A percentile compares a stretch with the other conserved stretches of the same genome.
Conservation (phyloP, 2,329 filamentous ascomycete species). For the Neofusicoccum umdonicola region DNA sequence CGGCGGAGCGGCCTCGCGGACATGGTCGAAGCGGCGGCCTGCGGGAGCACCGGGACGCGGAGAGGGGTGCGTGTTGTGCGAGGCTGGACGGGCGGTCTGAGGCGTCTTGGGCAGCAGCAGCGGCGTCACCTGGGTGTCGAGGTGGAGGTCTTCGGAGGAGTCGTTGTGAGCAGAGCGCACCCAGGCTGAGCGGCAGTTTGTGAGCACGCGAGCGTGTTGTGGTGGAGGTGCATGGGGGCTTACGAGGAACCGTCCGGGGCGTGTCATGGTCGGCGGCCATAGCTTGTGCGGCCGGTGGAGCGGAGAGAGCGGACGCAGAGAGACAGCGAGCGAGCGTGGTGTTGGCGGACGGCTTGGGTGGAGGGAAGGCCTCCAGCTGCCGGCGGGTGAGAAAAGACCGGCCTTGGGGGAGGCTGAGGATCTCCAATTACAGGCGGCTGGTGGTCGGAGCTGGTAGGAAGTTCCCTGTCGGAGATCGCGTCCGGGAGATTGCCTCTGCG, state of each 20-base stretch:
- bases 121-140: conserved; percentile 6
- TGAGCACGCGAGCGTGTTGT: not conserved
- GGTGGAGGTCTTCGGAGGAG: conserved; percentile 8
- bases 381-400: conserved; percentile 4
- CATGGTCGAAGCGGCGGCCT: conserved; percentile 40
- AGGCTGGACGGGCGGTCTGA: conserved; percentile 32
- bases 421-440: conserved; percentile 14
- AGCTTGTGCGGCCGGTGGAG: not conserved
- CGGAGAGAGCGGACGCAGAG: not conserved
- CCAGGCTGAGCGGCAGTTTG: conserved; percentile 28
- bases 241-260: conserved; percentile 14
- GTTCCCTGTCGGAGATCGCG: conserved; percentile 15
- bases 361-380: conserved; percentile 11
- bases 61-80: conserved; percentile 38
- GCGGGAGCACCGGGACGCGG: conserved; percentile 37
- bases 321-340: not conserved
- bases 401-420: conserved; percentile 14
- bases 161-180: conserved; percentile 38
- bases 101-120: conserved; percentile 26
- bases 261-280: conserved; percentile 10
- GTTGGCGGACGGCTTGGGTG: not conserved
- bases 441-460: conserved; percentile 10
- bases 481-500: conserved; percentile 10
- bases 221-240: conserved; percentile 1
- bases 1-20: conserved; percentile 36